Base-by-base conservation (phyloP, 495 filamentous ascomycete species). In the Cladorrhinum samala region DNA sequence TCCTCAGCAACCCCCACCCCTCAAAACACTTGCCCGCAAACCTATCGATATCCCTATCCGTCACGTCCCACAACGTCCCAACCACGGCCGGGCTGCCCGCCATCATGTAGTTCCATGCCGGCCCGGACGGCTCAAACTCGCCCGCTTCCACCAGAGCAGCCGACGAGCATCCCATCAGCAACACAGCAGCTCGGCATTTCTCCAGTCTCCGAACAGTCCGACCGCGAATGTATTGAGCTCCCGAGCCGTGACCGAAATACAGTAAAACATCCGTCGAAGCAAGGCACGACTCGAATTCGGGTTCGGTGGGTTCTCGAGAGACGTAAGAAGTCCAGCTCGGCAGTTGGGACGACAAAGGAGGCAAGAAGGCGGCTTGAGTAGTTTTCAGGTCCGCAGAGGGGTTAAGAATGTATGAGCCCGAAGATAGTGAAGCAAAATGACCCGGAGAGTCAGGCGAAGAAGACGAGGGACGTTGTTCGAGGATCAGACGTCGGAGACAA, bases 51-150 rank as follows among this genome's bases (percentile, higher is more conserved):
- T 98, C 93, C 57, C 86, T 86, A 60, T 98, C 93, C 11, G 94
- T 98, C 18, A 98, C 93, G 68, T 98, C 93, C 93, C 93, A 98
- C 33, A 98, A 74, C 3, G 88, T 95, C 18, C 87, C 92, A 0
- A 96, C 82, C 16, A 96, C 76, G 9, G 91, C 89, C 2, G 88
- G 84, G 48, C 78, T 81, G 6, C 91, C 92, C 0, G 89, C 89
- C 33, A 91, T 79, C 68, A 97, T 81, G 69, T 96, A 97, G 54
- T 88, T 88, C 68, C 91, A 81, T n/a, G 88, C 85, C 30, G 88
- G 89, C 0, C 93, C 93, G 59, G 87, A 85, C 1, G 87, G 85
- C 63, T 96, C 89, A 61, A 94, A 95, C 54, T 93, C 84, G 20
- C 92, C 93, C 0, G 83, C 79, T 59, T 95, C 87, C 6, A 80